Base-by-base conservation (phyloP, 2,329 filamentous ascomycete genomes). In the Dothideomycetes sp. region DNA sequence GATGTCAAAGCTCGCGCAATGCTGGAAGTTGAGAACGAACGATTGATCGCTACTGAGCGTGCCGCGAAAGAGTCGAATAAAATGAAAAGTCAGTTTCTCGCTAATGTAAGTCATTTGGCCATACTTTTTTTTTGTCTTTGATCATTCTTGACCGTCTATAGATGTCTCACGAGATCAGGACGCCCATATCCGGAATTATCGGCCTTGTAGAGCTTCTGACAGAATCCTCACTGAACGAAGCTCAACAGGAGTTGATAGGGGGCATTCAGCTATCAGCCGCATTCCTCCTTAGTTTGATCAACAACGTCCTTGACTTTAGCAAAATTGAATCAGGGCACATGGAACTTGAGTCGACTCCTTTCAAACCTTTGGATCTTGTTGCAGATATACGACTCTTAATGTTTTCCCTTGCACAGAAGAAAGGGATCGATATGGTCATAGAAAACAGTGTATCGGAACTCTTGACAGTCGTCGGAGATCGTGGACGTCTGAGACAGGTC, bases 131-230 rank as follows among this genome's bases (percentile, higher is more conserved):
- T 19, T 7, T 13, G 16, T 8, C 6, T 9, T 8, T n/a, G 11
- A 16, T 6, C 17, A 15, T 9, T 12, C 12, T 25, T 40, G 23
- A 40, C 20, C 6, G 10, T 15, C 8, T 5, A 7, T 18, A 40
- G 36, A 46, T 46, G 44, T 33, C 32, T n/a, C 44, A 46, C 19
- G 44, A 46, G 35, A 40, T 46, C 28, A 28, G 44, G 11, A 46
- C 44, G 7, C 44, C 44, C 2, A 43, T 46, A 3, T 32, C 44
- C 3, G 44, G 44, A 11, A 43, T 46, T n/a, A 46, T 46, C 20
- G 44, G 44, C 12, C n/a, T 46, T 22, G 41, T 22, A 2, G 41
- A 44, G 23, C 29, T 46, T 11, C 16, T 46, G 18, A 22, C 27
- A 9, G 44, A 46, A 17, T 32, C 41, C n/a, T 22, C 33, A 13